phyloP scores from a whole-genome alignment of 2,329 filamentous ascomycete species.

The Monosporascus sp. region DNA sequence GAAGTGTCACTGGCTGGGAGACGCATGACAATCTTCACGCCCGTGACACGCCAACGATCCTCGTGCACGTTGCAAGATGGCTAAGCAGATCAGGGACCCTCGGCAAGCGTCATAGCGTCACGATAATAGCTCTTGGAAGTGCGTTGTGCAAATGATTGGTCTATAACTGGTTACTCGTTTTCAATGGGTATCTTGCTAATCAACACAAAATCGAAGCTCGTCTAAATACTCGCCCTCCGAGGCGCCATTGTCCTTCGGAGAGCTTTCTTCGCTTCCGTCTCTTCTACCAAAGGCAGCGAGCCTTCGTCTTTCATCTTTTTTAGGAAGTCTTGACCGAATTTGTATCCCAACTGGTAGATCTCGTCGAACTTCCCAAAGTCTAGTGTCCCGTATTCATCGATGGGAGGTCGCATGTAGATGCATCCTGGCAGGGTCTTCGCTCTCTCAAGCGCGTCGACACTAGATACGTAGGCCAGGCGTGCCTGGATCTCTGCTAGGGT shows the following conservation, averaged over 20 bases:
- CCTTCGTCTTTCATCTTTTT: slow-evolving; percentile 73
- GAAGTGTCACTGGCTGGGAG: no score
- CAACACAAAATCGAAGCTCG: not conserved
- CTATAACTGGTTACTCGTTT: no score
- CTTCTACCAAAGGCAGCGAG: slow-evolving; percentile 62
- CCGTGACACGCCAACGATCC: no score
- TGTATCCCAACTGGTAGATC: slow-evolving; percentile 85
- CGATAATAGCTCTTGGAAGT: no score
- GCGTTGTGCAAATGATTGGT: no score
- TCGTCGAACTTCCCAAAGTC: slow-evolving; percentile 98
- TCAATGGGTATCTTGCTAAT: not conserved
- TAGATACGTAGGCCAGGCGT: slow-evolving; percentile 88
- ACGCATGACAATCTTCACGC: no score
- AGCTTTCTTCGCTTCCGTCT: slow-evolving; percentile 72
- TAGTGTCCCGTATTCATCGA: slow-evolving; percentile 87
- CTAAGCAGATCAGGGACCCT: no score
- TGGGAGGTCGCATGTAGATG: slow-evolving; percentile 92
- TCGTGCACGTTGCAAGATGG: no score
- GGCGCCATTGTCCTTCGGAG: slow-evolving; percentile 75
- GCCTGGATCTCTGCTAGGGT: slow-evolving; percentile 95
- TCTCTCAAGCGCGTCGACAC: slow-evolving; percentile 87
- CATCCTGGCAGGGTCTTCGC: slow-evolving; percentile 89
- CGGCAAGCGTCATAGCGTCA: no score
- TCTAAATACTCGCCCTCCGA: slow-evolving; percentile 68
- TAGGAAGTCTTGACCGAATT: slow-evolving; percentile 77